Percentiles rank a stretch among this genome's conserved stretches.
Evolutionary conservation across 2,329 filamentous ascomycete species (phyloP).

Genomic region (Diaporthe sp.): DNA sequence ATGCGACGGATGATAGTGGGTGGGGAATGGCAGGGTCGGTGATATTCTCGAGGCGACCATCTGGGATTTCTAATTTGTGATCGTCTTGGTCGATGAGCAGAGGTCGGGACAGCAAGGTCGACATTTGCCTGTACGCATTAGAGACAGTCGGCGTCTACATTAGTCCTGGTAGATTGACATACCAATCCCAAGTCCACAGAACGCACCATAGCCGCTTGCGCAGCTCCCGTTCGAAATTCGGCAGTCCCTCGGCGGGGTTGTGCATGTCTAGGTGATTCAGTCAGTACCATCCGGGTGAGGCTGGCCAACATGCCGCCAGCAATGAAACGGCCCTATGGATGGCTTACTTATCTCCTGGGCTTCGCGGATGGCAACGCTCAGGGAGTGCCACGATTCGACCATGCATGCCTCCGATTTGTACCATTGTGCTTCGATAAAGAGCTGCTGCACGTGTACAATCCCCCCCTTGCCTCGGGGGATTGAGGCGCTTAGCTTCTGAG

Average conservation of each 20-base stretch:
- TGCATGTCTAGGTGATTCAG: conserved; percentile 34
- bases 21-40: conserved; percentile 28
- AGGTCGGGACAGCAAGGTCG: conserved; percentile 38
- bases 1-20: conserved; percentile 35
- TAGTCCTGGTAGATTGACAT: background rate
- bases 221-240: conserved; percentile 39
- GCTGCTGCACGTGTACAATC: conserved; percentile 61
- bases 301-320: background rate
- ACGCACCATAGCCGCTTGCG: conserved; percentile 41
- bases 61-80: conserved; percentile 35
- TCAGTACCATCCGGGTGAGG: no score
- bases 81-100: conserved; percentile 41
- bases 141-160: background rate
- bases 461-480: conserved; percentile 59
- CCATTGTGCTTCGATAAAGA: conserved; percentile 62
- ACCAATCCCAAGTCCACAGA: conserved; percentile 42
- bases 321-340: fast-evolving
- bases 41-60: conserved; percentile 39
- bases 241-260: conserved; percentile 29
- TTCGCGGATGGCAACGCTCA: conserved; percentile 59
- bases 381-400: conserved; percentile 62
- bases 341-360: conserved; percentile 61
- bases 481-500: conserved; percentile 57
- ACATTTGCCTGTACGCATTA: conserved; percentile 40
- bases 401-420: conserved; percentile 61